Conservation (phyloP, 2,329 filamentous ascomycete genomes). For the Cercospora brassicicola region DNA sequence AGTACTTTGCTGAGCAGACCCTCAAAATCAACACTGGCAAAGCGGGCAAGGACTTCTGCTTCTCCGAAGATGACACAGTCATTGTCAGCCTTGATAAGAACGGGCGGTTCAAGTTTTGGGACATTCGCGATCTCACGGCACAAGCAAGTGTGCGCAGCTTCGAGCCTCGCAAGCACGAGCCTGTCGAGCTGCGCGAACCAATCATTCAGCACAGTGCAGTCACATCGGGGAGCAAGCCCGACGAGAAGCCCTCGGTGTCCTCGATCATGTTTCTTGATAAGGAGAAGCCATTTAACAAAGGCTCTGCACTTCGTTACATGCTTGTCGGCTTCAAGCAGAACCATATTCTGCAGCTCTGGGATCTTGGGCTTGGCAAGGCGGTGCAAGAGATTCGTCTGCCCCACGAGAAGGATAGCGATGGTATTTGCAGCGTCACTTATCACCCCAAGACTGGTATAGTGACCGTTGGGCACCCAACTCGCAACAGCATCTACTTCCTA, state of each 20-base stretch:
- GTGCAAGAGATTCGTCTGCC: conserved; percentile 97
- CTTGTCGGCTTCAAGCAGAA: conserved; percentile 99
- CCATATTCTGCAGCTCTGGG: conserved; percentile 97
- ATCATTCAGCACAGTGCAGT: conserved; percentile 77
- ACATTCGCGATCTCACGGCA: conserved; percentile 73
- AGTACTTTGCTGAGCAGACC: conserved; percentile 80
- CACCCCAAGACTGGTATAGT: conserved; percentile 91
- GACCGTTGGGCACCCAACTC: conserved; percentile 89
- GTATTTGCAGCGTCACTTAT: conserved; percentile 96
- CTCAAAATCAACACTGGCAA: conserved; percentile 96
- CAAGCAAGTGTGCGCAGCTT: conserved; percentile 46
- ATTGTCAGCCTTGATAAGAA: conserved; percentile 97
- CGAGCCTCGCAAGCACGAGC: conserved; percentile 45
- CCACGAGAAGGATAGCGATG: conserved; percentile 76
- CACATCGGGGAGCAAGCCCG: conserved; percentile 35
- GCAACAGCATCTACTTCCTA: conserved; percentile 96
- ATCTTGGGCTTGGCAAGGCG: conserved; percentile 88
- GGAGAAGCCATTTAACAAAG: conserved; percentile 86
- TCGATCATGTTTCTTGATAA: conserved; percentile 96
- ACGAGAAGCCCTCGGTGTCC: conserved; percentile 92
- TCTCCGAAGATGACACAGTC: conserved; percentile 92
- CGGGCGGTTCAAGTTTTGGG: conserved; percentile 96
- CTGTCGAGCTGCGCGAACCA: conserved; percentile 72
- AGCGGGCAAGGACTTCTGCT: conserved; percentile 95
- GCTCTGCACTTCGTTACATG: conserved; percentile 87